These are phyloP conservation scores for Trametes sanguinea DNA, from an alignment of 768 basidiomycete genomes.

Conservation along the genomic window DNA sequence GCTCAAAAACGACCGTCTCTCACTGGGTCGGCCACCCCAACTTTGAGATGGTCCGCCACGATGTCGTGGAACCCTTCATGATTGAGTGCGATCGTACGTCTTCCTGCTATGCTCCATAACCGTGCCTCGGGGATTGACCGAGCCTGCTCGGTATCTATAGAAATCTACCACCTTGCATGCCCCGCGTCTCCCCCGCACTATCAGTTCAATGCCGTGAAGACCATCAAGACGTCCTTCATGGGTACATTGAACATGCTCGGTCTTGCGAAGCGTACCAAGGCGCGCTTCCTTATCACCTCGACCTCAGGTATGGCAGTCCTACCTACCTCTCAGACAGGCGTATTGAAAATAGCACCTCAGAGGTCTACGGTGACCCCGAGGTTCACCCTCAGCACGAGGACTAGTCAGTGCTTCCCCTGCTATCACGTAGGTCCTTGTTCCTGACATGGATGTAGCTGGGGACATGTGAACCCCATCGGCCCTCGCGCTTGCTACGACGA, in stretches of 20 bases:
- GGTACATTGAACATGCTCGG: constrained; percentile 99
- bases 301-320: constrained; percentile 74
- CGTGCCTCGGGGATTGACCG: neutral
- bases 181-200: constrained; percentile 98
- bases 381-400: constrained; percentile 97
- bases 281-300: constrained; percentile 92
- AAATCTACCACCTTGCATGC: constrained; percentile 98
- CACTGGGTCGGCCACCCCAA: constrained; percentile 98
- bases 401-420: constrained; percentile 59
- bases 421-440: constrained; percentile 21
- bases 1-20: constrained; percentile 93
- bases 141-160: constrained; percentile 38
- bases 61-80: constrained; percentile 96
- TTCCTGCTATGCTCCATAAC: neutral
- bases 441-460: constrained; percentile 66
- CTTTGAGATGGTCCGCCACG: constrained; percentile 97
- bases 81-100: constrained; percentile 95
- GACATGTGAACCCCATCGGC: constrained; percentile 97
- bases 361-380: constrained; percentile 98
- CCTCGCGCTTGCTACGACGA: constrained; percentile 99
- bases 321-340: constrained; percentile 3
- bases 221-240: constrained; percentile 97
- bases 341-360: constrained; percentile 38
- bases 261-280: constrained; percentile 95
- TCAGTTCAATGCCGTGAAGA: constrained; percentile 97